phyloP scores from a whole-genome alignment of 179 eudicot genomes.

The Silene vulgaris region DNA sequence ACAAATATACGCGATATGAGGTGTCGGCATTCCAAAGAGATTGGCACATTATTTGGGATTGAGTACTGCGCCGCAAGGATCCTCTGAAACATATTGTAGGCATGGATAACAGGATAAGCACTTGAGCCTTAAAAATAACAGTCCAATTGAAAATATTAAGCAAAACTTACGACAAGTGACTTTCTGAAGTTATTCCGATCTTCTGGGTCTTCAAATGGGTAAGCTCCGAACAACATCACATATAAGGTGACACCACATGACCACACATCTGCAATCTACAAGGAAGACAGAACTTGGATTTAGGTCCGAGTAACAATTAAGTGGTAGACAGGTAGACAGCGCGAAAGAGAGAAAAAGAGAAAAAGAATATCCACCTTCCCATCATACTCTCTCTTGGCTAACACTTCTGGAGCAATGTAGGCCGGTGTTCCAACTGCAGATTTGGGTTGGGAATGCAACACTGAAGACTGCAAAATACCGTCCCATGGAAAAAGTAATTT shows the following conservation, averaged over 20 bases:
- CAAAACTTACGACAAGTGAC: slow-evolving; percentile 48
- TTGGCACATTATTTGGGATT: slow-evolving; percentile 41
- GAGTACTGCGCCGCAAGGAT: slow-evolving; percentile 48
- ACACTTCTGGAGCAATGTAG: slow-evolving; percentile 81
- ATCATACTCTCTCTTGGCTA: slow-evolving; percentile 69
- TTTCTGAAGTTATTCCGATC: slow-evolving; percentile 70
- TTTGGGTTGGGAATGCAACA: slow-evolving; percentile 82
- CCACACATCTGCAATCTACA: slow-evolving; percentile 91
- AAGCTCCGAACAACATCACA: slow-evolving; percentile 78
- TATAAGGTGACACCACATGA: slow-evolving; percentile 83
- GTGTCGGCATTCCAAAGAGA: slow-evolving; percentile 60
- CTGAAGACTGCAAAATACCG: slow-evolving; percentile 38
- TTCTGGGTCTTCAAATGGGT: slow-evolving; percentile 75
- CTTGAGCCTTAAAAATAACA: neutral
- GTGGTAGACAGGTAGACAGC: neutral
- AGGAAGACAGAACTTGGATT: slow-evolving; percentile 17
- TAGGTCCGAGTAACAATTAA: neutral
- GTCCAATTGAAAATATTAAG: neutral
- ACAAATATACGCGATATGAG: slow-evolving; percentile 59
- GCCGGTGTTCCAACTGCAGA: slow-evolving; percentile 89
- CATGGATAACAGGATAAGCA: neutral
- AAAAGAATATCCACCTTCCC: slow-evolving; percentile 51
- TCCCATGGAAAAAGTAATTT: neutral
- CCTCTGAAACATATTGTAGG: slow-evolving; percentile 38
- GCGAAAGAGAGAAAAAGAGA: neutral